Conservation (phyloP, 192 early-diverging fungal species). For the Lunasporangiospora selenospora region DNA sequence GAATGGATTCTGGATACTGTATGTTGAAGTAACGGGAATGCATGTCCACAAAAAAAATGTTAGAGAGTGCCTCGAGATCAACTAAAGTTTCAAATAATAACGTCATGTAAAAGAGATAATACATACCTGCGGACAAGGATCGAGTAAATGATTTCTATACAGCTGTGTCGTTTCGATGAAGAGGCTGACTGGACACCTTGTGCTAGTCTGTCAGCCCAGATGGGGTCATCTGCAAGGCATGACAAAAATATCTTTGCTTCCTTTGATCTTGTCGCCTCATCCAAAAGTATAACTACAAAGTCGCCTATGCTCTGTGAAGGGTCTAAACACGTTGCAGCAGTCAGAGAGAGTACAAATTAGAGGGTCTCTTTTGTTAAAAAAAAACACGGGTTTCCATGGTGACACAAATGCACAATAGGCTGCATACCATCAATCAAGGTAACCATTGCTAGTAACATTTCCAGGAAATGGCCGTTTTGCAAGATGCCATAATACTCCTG, state of each 20-base stretch:
- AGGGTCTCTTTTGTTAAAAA: too few relatives aligned
- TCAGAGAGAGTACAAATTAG: too few relatives aligned
- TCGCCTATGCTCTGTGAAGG: slow-evolving; percentile 26
- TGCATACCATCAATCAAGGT: slow-evolving; percentile 26
- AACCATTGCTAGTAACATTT: slow-evolving; percentile 38
- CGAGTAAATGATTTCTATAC: slow-evolving; percentile 45
- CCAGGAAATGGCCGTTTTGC: slow-evolving; percentile 29
- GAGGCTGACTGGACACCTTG: slow-evolving; percentile 20
- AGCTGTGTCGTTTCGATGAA: slow-evolving; percentile 13
- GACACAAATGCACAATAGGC: too few relatives aligned
- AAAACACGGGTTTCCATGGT: neutral
- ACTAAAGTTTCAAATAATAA: too few relatives aligned
- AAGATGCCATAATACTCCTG: slow-evolving; percentile 25
- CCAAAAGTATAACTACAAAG: slow-evolving; percentile 29
- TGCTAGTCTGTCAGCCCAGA: slow-evolving; percentile 39
- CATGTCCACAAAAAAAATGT: too few relatives aligned
- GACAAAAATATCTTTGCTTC: slow-evolving; percentile 31
- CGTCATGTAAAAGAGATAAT: too few relatives aligned
- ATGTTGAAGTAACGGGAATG: too few relatives aligned
- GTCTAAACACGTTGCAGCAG: too few relatives aligned
- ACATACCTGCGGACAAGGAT: slow-evolving; percentile 40
- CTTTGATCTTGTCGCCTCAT: slow-evolving; percentile 32
- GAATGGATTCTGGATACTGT: slow-evolving; percentile 41
- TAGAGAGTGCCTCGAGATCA: too few relatives aligned
- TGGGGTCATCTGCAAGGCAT: slow-evolving; percentile 36